Percentiles rank a stretch among this genome's conserved stretches.
phyloP scores from a whole-genome alignment of 2,329 filamentous ascomycete species.

The Colletotrichum spaethianum region DNA sequence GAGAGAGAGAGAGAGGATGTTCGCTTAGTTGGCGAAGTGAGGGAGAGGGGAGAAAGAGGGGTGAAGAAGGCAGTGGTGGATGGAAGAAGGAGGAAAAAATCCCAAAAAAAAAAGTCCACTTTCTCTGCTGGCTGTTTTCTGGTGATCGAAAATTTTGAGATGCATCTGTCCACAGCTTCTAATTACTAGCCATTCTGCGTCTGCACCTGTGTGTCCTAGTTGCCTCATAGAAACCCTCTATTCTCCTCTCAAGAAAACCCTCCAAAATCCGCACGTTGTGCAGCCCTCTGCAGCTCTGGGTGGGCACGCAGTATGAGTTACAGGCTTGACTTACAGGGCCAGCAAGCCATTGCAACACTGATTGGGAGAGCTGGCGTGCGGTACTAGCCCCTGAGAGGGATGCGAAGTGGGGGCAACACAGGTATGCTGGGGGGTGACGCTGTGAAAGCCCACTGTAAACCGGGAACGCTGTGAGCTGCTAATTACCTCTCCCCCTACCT shows the following conservation, averaged over 20 bases:
- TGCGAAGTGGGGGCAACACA: constrained; percentile 26
- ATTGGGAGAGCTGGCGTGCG: constrained; percentile 22
- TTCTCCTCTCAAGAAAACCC: neutral
- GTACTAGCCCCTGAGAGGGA: constrained; percentile 14
- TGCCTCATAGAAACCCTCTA: constrained; percentile 19
- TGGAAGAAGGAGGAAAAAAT: neutral
- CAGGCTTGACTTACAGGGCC: constrained; percentile 19
- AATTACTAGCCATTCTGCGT: constrained; percentile 8
- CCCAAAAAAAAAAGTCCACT: constrained; percentile 25
- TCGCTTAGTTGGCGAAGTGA: neutral
- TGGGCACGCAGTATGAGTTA: constrained; percentile 28
- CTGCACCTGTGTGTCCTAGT: constrained; percentile 11
- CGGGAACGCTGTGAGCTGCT: neutral
- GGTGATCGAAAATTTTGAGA: constrained; percentile 39
- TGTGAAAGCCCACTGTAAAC: neutral
- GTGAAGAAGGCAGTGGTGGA: neutral
- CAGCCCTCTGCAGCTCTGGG: constrained; percentile 11
- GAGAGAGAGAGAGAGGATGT: neutral
- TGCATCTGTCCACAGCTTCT: constrained; percentile 28
- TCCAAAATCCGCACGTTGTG: constrained; percentile 2
- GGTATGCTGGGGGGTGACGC: neutral
- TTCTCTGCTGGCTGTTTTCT: constrained; percentile 14
- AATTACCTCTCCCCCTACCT: neutral
- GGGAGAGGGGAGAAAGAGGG: constrained; percentile 10
- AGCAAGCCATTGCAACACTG: constrained; percentile 17